phyloP scores from a whole-genome alignment of 2,329 filamentous ascomycete species.

The Hymenoscyphus linearis region DNA sequence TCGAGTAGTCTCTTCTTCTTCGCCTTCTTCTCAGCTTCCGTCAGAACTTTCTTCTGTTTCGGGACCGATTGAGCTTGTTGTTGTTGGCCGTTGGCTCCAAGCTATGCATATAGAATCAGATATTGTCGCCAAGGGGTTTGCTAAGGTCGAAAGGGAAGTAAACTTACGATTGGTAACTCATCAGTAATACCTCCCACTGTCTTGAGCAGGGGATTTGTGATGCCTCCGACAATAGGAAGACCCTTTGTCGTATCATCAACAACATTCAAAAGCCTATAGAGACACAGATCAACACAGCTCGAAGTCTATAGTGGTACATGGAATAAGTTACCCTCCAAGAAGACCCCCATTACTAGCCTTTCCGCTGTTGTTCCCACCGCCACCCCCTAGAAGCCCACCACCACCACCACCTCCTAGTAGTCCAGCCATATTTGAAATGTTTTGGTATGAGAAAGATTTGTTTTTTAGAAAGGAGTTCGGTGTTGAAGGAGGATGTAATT shows the following conservation, averaged over 20 bases:
- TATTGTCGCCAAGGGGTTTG: not conserved
- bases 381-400: slow-evolving; percentile 38
- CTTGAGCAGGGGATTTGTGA: slow-evolving; percentile 24
- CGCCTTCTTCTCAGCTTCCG: slow-evolving; percentile 19
- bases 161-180: slow-evolving; percentile 20
- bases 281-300: not conserved
- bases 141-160: not conserved
- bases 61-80: slow-evolving; percentile 3
- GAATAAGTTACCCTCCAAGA: slow-evolving; percentile 14
- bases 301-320: not conserved
- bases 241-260: slow-evolving; percentile 25
- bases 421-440: slow-evolving; percentile 36
- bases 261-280: slow-evolving; percentile 17
- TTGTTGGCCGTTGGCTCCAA: slow-evolving; percentile 16
- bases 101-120: slow-evolving; percentile 11
- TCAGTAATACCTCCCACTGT: slow-evolving; percentile 27
- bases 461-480: not conserved
- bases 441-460: not conserved
- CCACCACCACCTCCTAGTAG: slow-evolving; percentile 35
- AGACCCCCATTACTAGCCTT: slow-evolving; percentile 16
- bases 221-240: slow-evolving; percentile 20
- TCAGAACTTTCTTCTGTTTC: slow-evolving; percentile 16
- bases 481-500: slow-evolving; percentile 1
- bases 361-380: slow-evolving; percentile 17
- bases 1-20: slow-evolving; percentile 22